A percentile compares a stretch with the other conserved stretches of the same genome.
Conservation (phyloP, 108 stramenopile genomes). For the Pseudonitzschia multistriata region DNA sequence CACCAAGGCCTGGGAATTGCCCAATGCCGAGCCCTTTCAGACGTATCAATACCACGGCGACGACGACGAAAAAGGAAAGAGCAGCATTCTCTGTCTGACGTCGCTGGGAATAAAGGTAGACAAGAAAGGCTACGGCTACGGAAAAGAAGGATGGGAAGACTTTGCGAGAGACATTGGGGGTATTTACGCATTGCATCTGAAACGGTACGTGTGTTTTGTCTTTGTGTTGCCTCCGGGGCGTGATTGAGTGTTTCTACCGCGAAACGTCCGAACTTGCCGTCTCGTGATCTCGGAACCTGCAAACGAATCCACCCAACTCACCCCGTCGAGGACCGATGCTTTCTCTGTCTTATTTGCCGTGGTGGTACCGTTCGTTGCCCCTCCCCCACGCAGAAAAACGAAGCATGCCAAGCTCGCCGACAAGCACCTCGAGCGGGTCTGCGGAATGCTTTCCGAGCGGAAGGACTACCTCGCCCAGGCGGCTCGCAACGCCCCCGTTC, state of each 20-base stretch:
- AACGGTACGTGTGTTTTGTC: slow-evolving; percentile 47
- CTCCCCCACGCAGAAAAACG: slow-evolving; percentile 67
- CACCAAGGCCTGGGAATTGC: slow-evolving; percentile 66
- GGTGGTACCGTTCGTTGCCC: too few species aligned
- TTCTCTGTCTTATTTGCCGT: too few species aligned
- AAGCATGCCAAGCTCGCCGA: slow-evolving; percentile 63
- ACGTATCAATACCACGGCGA: slow-evolving; percentile 14
- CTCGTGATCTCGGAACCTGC: not conserved
- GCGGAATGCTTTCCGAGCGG: slow-evolving; percentile 57
- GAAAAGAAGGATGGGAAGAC: slow-evolving; percentile 75
- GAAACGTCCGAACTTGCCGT: not conserved
- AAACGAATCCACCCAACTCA: too few species aligned
- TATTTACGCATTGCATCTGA: slow-evolving; percentile 75
- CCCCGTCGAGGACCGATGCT: too few species aligned
- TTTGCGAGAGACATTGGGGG: slow-evolving; percentile 80
- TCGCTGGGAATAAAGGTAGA: slow-evolving; percentile 72
- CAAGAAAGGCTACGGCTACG: slow-evolving; percentile 53
- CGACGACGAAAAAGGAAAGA: slow-evolving; percentile 20
- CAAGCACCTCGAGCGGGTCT: slow-evolving; percentile 55
- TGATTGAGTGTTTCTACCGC: too few species aligned
- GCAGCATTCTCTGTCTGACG: slow-evolving; percentile 36
- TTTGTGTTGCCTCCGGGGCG: too few species aligned
- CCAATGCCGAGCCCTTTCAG: slow-evolving; percentile 67
- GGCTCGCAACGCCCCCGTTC: slow-evolving; percentile 28
- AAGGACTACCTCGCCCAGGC: slow-evolving; percentile 62